Conservation (phyloP, 345 rosid genomes). For the Camelina laxa region DNA sequence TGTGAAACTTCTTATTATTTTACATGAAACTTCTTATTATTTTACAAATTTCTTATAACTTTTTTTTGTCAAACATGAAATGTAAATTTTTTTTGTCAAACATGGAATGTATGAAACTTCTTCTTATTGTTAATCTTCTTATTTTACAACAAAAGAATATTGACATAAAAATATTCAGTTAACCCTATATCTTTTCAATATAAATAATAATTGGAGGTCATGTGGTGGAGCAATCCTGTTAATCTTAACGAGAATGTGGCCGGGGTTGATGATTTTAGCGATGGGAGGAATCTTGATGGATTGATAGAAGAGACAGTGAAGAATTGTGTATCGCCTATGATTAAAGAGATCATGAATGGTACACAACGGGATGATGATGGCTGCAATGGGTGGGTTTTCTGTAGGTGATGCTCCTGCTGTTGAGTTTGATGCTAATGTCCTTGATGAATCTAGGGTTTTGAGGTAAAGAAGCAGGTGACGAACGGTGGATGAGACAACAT, state of each 20-base stretch:
- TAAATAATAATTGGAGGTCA: no score
- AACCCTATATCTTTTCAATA: no score
- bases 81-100: no score
- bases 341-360: constrained; percentile 69
- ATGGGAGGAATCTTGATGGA: constrained; percentile 33
- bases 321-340: constrained; percentile 78
- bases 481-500: constrained; percentile 92
- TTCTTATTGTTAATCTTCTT: no score
- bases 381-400: constrained; percentile 40
- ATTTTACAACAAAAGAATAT: no score
- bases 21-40: no score
- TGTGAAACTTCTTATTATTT: no score
- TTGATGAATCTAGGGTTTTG: constrained; percentile 43
- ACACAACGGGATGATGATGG: constrained; percentile 50
- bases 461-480: constrained; percentile 57
- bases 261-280: constrained; percentile 24
- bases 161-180: no score
- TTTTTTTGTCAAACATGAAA: no score
- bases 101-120: no score
- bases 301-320: constrained; percentile 79
- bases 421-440: constrained; percentile 39
- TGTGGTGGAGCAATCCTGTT: no score
- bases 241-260: constrained; percentile 42
- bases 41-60: no score
- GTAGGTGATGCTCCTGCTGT: constrained; percentile 36